Conservation (phyloP, 805 yeast species). For the Candida broadrunensis region DNA sequence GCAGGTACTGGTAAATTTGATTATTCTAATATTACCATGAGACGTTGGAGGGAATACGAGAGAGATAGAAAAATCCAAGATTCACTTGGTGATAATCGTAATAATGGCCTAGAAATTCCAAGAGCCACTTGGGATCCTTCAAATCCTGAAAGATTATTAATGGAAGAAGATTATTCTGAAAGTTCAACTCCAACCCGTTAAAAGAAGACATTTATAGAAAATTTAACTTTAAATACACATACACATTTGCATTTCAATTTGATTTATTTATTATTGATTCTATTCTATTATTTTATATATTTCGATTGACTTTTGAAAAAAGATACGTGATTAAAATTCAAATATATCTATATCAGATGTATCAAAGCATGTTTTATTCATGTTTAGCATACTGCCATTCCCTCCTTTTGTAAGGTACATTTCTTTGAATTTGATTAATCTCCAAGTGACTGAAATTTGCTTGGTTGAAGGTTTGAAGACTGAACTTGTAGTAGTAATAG, state of each 20-base stretch:
- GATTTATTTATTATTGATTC: no score
- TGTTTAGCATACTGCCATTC: no score
- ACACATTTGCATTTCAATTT: no score
- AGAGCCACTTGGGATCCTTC: slow-evolving; percentile 47
- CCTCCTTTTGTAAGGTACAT: slow-evolving; percentile 19
- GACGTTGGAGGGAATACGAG: slow-evolving; percentile 93
- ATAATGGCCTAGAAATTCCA: slow-evolving; percentile 26
- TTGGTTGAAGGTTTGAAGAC: slow-evolving; percentile 35
- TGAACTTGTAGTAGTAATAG: slow-evolving; percentile 33
- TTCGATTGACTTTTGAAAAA: no score
- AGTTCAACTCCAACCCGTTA: slow-evolving; percentile 1
- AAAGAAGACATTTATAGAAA: no score
- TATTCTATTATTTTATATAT: no score
- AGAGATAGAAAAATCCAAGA: slow-evolving; percentile 50
- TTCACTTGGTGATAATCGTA: no score
- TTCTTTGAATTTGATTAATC: slow-evolving; percentile 35
- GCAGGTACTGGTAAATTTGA: slow-evolving; percentile 81
- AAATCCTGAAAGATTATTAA: slow-evolving; percentile 18
- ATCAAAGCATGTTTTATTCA: not conserved
- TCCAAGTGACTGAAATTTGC: slow-evolving; percentile 32
- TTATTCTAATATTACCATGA: slow-evolving; percentile 85
- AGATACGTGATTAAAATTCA: not conserved
- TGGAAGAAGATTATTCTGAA: slow-evolving; percentile 24
- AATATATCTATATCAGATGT: not conserved
- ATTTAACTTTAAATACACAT: no score